Evolutionary conservation across 768 basidiomycete genomes (phyloP).

Genomic region (Russula sp.): DNA sequence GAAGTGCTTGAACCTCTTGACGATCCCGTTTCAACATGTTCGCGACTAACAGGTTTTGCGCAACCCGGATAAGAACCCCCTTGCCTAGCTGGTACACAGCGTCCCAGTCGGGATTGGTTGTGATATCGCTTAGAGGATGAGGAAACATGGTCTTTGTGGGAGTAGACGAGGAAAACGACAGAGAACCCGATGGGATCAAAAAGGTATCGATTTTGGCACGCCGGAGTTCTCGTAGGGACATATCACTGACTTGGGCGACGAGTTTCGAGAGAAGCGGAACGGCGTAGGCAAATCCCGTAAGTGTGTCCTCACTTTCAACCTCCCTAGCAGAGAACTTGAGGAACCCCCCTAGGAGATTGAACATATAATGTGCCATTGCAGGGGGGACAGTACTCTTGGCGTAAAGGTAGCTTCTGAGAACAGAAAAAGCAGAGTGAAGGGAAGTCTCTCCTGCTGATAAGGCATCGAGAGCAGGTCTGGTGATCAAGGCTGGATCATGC

Average conservation of each 20-base stretch:
- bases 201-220: conserved; percentile 65
- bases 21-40: conserved; percentile 56
- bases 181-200: conserved; percentile 58
- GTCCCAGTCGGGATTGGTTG: conserved; percentile 22
- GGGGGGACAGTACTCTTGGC: conserved; percentile 52
- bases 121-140: conserved; percentile 33
- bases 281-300: conserved; percentile 46
- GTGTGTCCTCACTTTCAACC: conserved; percentile 34
- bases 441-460: conserved; percentile 46
- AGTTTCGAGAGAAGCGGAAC: conserved; percentile 54
- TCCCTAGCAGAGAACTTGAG: conserved; percentile 48
- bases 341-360: conserved; percentile 65
- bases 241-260: conserved; percentile 56
- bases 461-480: conserved; percentile 53
- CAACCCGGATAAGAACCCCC: conserved; percentile 55
- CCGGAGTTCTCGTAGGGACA: conserved; percentile 65
- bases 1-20: conserved; percentile 59
- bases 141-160: conserved; percentile 60
- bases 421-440: conserved; percentile 40
- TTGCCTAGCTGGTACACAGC: conserved; percentile 40
- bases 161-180: conserved; percentile 59
- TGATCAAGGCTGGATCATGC: conserved; percentile 63
- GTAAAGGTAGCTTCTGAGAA: conserved; percentile 52
- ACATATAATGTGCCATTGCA: conserved; percentile 53
- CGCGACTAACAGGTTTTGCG: conserved; percentile 64